Evolutionary conservation across 148 eudicot genomes (phyloP), one percentile per base, ranked within the genome.

Genomic region (Pharnaceum exiguum): DNA sequence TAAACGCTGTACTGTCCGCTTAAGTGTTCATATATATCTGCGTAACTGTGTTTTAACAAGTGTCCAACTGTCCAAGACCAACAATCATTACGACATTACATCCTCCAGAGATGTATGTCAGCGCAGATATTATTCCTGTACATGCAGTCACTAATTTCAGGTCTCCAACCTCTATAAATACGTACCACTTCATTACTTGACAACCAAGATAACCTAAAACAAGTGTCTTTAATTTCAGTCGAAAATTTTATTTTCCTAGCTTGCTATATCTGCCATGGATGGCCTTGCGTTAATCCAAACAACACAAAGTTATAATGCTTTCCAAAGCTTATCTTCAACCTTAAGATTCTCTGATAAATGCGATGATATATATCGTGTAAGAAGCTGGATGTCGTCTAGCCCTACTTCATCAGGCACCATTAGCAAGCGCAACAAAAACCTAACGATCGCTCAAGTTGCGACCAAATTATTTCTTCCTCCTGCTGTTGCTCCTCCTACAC

Each of bases 371-470:
- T 2, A 2, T 29, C 44, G 15, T 17, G 44, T 46, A 17, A 56
- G 18, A 13, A 22, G 12, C 11, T 32, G 46, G 30, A 12, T 63
- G 37, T 52, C 62, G 18, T 27, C 44, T 30, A 48, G 45, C 29
- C 46, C 55, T 5, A 44, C 26, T 18, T 48, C 22, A n/a, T n/a
- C n/a, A n/a, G n/a, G n/a, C 5, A 10, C 18, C 27, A 21, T 56
- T 42, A 17, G 11, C 13, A 64, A 58, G 12, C 43, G 21, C 43
- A 63, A 59, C 23, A 23, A 36, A 15, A 42, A 47, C 35, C 21
- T 70, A 16, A 48, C 29, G 24, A 55, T 65, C 18, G 27, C 67
- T 12, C 76, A 65, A 27, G 75, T 87, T 21, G 94, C 86, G 8
- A 75, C 74, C 27, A 67, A 60, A 64, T n/a, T n/a, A n/a, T n/a